A percentile compares a stretch with the other conserved stretches of the same genome.
phyloP scores from a whole-genome alignment of 495 filamentous ascomycete species.

The Cetradonia linearis region DNA sequence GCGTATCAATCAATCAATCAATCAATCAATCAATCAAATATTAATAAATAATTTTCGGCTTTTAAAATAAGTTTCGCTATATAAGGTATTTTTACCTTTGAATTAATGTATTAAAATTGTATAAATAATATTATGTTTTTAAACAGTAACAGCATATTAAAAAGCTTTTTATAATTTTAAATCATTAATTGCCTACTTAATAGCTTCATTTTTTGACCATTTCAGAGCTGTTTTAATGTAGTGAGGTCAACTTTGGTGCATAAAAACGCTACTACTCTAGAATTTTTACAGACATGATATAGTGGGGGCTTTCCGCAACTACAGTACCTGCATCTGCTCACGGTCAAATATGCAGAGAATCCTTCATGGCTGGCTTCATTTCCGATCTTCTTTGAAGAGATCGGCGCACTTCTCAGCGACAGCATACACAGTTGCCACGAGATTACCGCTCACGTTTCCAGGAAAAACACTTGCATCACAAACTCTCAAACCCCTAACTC shows the following conservation, averaged over 20 bases:
- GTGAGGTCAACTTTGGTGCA: too few species aligned
- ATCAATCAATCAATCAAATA: too few species aligned
- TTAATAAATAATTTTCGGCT: neutral
- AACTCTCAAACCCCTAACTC: conserved; percentile 39
- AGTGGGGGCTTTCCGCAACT: too few species aligned
- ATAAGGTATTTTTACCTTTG: neutral
- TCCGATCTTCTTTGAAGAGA: conserved; percentile 31
- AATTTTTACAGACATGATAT: too few species aligned
- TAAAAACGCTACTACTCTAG: too few species aligned
- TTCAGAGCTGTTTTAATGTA: too few species aligned
- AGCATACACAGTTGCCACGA: conserved; percentile 45
- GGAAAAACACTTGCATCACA: conserved; percentile 50
- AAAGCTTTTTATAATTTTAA: neutral
- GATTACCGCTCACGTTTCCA: conserved; percentile 43
- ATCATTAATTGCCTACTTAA: neutral
- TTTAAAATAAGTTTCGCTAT: neutral
- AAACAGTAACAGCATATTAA: neutral
- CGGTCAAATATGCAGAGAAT: too few species aligned
- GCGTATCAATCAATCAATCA: too few species aligned
- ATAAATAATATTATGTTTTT: neutral
- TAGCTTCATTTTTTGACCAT: neutral
- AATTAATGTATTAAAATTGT: neutral
- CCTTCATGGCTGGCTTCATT: too few species aligned
- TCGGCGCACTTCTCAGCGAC: conserved; percentile 48
- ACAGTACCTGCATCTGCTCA: too few species aligned